Base-by-base conservation (phyloP, 2,329 filamentous ascomycete genomes). In the Aspergillus luchuensis region DNA sequence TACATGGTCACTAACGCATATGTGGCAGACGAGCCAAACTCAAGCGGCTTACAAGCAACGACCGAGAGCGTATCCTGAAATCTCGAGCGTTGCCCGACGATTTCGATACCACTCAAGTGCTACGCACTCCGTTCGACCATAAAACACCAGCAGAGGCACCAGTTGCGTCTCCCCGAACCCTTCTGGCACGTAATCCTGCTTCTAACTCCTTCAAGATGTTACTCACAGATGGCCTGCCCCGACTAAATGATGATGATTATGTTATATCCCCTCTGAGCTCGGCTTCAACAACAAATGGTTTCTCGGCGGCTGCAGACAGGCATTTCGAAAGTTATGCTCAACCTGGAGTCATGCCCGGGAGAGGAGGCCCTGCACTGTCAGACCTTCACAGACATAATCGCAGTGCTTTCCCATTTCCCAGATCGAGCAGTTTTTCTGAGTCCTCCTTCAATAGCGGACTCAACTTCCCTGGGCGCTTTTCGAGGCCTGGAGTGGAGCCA, bases 31-130 rank as follows among this genome's bases (percentile, higher is more conserved):
- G 85, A 69, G 85, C 85, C 17, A 87, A 87, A 73, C 76, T 87
- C 63, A 87, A 87, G 77, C 80, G 85, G 61, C 76, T 87, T 36
- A 86, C 84, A 55, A 84, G 80, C 64, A 85, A 87, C 66, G 85
- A 87, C 68, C 84, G 84, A 56, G 85, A 87, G 68, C 79, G 84
- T 41, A 84, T 87, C 80, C 80, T 87, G 74, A 82, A 84, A 70
- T 87, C 85, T 36, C 76, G 85, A 72, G 84, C 83, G 8, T 73
- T 87, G 36, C 85, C 85, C 10, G 84, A 85, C 58, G 80, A 85
- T 67, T 87, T 87, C 66, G 84, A 87, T 69, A 85, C 85, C 69
- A 81, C 82, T 39, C 83, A 85, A 70, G 84, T 85, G 43, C 72
- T 87, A n/a, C 82, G 85, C 60, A 82, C 82, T 39, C 81, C 81